Conservation (phyloP, 1,284 basidiomycete genomes). For the Fomitopsis pinicola region DNA sequence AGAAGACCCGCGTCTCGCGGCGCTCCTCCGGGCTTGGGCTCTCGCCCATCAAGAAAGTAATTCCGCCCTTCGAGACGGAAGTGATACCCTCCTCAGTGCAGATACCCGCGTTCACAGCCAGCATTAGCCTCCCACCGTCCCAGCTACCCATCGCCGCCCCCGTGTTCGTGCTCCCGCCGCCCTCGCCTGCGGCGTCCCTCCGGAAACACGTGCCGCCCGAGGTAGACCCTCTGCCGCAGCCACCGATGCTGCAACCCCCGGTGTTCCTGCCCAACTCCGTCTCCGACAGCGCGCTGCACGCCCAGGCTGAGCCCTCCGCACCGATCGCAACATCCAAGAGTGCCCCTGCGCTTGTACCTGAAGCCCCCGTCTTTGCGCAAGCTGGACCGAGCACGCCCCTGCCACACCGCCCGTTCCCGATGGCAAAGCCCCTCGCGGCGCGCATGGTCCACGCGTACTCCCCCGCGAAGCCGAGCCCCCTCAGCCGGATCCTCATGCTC, state of each 20-base stretch:
- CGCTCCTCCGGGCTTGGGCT: slow-evolving; percentile 34
- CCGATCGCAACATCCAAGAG: slow-evolving; percentile 5
- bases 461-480: slow-evolving; percentile 68
- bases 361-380: not conserved
- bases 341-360: slow-evolving; percentile 1
- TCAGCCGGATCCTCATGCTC: slow-evolving; percentile 71
- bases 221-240: slow-evolving; percentile 13
- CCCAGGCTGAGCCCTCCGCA: slow-evolving; percentile 6
- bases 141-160: slow-evolving; percentile 38
- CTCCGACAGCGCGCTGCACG: slow-evolving; percentile 2
- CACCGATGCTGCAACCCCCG: slow-evolving; percentile 13
- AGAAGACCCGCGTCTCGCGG: slow-evolving; percentile 42
- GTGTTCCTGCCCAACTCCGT: not conserved
- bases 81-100: slow-evolving; percentile 33
- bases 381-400: slow-evolving; percentile 18
- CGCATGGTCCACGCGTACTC: slow-evolving; percentile 77
- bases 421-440: slow-evolving; percentile 62
- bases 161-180: slow-evolving; percentile 69
- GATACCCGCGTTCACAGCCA: slow-evolving; percentile 25
- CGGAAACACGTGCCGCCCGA: slow-evolving; percentile 4
- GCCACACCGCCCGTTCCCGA: slow-evolving; percentile 47
- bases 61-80: slow-evolving; percentile 65
- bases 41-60: slow-evolving; percentile 30
- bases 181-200: slow-evolving; percentile 55
- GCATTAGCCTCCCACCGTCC: slow-evolving; percentile 15